Evolutionary conservation across 345 rosid genomes (phyloP).

Genomic region (Populus deltoides): DNA sequence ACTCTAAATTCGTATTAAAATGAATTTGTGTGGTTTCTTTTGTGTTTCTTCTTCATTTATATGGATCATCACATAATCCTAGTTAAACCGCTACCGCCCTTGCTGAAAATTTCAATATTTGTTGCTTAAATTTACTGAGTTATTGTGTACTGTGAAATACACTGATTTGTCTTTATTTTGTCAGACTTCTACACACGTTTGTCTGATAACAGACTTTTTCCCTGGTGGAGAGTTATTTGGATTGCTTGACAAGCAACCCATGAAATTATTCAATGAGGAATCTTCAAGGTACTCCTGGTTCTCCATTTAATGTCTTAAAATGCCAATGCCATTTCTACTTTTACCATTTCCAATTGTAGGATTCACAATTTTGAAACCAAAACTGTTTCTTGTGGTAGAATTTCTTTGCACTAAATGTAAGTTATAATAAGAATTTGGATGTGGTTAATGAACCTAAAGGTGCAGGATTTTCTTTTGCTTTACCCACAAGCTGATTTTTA

Average conservation of each 20-base stretch:
- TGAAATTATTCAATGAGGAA: constrained; percentile 78
- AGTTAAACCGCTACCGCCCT: not conserved
- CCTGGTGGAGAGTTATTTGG: constrained; percentile 96
- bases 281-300: constrained; percentile 64
- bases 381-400: constrained; percentile 1
- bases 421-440: not conserved
- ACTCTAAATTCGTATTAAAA: too few species aligned
- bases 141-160: not conserved
- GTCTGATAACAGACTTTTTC: constrained; percentile 94
- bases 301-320: not conserved
- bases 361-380: not conserved
- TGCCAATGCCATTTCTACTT: not conserved
- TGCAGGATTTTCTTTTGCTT: not conserved
- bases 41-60: too few species aligned
- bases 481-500: not conserved
- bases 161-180: constrained; percentile 27
- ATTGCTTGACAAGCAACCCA: constrained; percentile 84
- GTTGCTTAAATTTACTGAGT: constrained; percentile 3
- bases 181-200: constrained; percentile 92
- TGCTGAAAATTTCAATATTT: not conserved
- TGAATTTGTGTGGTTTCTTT: not conserved
- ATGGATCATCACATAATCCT: not conserved
- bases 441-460: not conserved
- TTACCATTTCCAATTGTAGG: not conserved
- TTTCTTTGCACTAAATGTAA: not conserved